These are phyloP conservation scores for Wickerhamomyces pijperi DNA, from an alignment of 805 yeast species.

Conservation along the genomic window DNA sequence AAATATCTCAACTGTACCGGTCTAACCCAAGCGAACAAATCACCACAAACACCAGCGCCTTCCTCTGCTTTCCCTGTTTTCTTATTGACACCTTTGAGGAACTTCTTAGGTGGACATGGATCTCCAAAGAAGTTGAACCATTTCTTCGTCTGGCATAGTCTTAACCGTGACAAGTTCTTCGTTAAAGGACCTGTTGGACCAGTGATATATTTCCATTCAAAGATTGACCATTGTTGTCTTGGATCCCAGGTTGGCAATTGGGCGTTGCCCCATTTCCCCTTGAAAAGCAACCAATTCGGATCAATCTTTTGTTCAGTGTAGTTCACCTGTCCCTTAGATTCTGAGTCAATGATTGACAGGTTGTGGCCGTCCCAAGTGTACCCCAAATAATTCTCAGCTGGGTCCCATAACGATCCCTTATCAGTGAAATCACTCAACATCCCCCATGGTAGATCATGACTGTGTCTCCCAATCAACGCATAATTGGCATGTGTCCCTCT, in stretches of 20 bases:
- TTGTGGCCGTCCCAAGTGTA: slow-evolving; percentile 62
- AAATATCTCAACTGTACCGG: slow-evolving; percentile 40
- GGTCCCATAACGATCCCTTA: slow-evolving; percentile 94
- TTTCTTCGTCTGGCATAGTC: slow-evolving; percentile 74
- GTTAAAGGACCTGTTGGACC: slow-evolving; percentile 89
- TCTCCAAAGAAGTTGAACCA: slow-evolving; percentile 83
- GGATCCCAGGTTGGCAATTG: slow-evolving; percentile 56
- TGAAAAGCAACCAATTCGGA: slow-evolving; percentile 60
- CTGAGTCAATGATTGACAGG: slow-evolving; percentile 28
- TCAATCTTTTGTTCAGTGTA: slow-evolving; percentile 15
- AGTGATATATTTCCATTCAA: slow-evolving; percentile 82
- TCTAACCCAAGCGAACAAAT: slow-evolving; percentile 38
- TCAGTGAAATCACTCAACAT: slow-evolving; percentile 90
- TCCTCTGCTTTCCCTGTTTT: slow-evolving; percentile 79
- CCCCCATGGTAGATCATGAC: slow-evolving; percentile 90
- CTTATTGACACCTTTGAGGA: slow-evolving; percentile 22
- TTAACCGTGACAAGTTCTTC: slow-evolving; percentile 58
- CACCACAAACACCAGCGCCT: slow-evolving; percentile 59
- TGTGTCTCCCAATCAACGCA: slow-evolving; percentile 90
- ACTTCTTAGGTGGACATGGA: slow-evolving; percentile 69
- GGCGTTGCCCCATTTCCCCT: slow-evolving; percentile 89
- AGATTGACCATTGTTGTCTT: slow-evolving; percentile 78
- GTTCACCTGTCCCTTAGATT: slow-evolving; percentile 14
- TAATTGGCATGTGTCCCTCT: slow-evolving; percentile 97
- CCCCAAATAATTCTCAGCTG: slow-evolving; percentile 67